Base-by-base conservation (phyloP, 2,329 filamentous ascomycete genomes). In the Dactylellina haptotyla region DNA sequence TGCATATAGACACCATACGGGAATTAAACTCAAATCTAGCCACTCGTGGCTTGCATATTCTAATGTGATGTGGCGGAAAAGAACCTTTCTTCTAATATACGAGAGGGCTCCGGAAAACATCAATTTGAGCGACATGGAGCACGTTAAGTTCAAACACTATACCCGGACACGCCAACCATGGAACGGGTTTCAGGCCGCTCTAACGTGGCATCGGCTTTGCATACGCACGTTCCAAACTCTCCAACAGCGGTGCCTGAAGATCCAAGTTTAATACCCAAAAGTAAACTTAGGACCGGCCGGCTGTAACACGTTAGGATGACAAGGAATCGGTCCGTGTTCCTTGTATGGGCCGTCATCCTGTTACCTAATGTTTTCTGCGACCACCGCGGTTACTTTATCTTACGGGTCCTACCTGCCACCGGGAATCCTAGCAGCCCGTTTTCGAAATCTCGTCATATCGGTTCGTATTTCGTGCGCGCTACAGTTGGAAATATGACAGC, bases 351-450 rank as follows among this genome's bases (percentile, higher is more conserved):
- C 4, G 14, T 51, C 8, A n/a, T 45, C 8, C n/a, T 54, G 4
- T 8, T 46, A 18, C 48, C 34, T 18, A 8, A 9, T 8, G 46
- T 34, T 12, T 18, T 65, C 9, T 66, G 62, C 20, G 18, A 66
- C 16, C 61, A 73, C 26, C 61, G 69, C 8, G 69, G 69, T 12
- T 73, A 73, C 54, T 73, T 73, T 46, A 18, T 62, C 12, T 39
- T 73, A 4, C 48, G 54, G 12, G 39, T 66, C 0, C 14, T 73
- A n/a, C 54, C 69, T 18, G 61, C 18, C 3, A 18, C 34, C 30
- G 14, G 50, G 12, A 48, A 59, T 23, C 9, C 43, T 1, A 30
- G 51, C 9, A 53, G 54, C 3, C 41, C 30, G 1, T 61, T 73
- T 14, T 50, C 28, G 18, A 50, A 51, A n/a, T 48, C 18, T 18